These are phyloP conservation scores for Chalara sp. DNA, from an alignment of 2,329 filamentous ascomycete genomes.

Conservation along the genomic window DNA sequence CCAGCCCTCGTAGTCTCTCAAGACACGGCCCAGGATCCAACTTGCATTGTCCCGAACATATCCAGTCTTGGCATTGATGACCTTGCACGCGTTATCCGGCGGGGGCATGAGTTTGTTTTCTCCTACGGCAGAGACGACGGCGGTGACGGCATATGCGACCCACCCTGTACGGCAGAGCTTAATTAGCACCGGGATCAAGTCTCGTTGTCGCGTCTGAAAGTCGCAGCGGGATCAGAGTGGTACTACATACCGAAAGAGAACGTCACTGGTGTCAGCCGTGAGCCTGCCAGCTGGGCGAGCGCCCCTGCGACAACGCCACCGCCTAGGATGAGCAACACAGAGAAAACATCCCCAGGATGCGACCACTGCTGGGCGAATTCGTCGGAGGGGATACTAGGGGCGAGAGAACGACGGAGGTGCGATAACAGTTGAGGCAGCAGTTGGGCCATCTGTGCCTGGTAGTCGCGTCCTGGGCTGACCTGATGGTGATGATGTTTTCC, in stretches of 20 bases:
- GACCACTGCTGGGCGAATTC: neutral
- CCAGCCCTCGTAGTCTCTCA: slow-evolving; percentile 28
- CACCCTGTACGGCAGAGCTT: slow-evolving; percentile 5
- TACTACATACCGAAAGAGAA: slow-evolving; percentile 25
- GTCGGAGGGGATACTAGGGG: too few species aligned
- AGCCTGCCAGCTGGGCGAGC: slow-evolving; percentile 26
- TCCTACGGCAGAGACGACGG: slow-evolving; percentile 21
- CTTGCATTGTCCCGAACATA: slow-evolving; percentile 31
- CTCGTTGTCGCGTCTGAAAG: too few species aligned
- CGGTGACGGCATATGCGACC: slow-evolving; percentile 20
- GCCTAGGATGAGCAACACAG: slow-evolving; percentile 29
- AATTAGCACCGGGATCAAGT: too few species aligned
- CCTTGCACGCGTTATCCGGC: slow-evolving; percentile 26
- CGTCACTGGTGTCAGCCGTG: slow-evolving; percentile 22
- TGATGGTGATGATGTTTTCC: too few species aligned
- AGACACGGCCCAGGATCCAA: slow-evolving; percentile 37
- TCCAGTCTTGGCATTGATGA: slow-evolving; percentile 32
- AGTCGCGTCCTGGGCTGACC: too few species aligned
- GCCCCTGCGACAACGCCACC: slow-evolving; percentile 28
- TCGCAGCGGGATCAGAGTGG: too few species aligned
- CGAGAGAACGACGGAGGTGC: too few species aligned
- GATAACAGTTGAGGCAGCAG: too few species aligned
- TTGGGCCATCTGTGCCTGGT: too few species aligned
- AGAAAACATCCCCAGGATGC: slow-evolving; percentile 21
- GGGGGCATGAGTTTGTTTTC: slow-evolving; percentile 27